Evolutionary conservation across 805 yeast species (phyloP), one percentile per base, ranked within the genome.

Genomic region (Yamadazyma phyllophila): DNA sequence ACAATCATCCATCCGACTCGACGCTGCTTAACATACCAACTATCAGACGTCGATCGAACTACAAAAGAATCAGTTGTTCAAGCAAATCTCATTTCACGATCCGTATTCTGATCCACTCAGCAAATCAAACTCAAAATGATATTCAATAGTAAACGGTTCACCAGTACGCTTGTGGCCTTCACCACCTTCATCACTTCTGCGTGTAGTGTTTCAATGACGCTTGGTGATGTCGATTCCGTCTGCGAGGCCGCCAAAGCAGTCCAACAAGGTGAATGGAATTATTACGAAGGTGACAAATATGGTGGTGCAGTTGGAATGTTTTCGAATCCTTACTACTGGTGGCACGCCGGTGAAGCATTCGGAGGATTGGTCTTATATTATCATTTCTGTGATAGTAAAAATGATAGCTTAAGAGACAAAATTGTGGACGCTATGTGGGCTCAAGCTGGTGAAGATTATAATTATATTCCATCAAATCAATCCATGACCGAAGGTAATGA

Each of bases 261-360:
- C 1, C 64, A 61, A 1, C 51, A 62, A 11, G 80, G 79, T 34
- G 63, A 68, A 46, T 61, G 69, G 65, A 71, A 74, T 57, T 75
- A 75, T 52, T 75, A 75, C 56, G 65, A 60, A 47, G 80, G 79
- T 14, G 47, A 51, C 33, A 27, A 53, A 27, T 54, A 62, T 45
- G 79, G 78, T 12, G 80, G 80, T 26, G 61, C 70, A 8, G 67
- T 74, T 8, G 80, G 80, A 1, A 70, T 70, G 74, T 73, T 75
- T 52, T 47, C 60, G 4, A 41, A 63, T 11, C 78, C 77, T 2
- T 69, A 75, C 63, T 75, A 74, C 60, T 75, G 80, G 80, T 75
- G 80, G 80, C 65, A 74, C 49, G 77, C 78, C 20, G 78, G 78
- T 17, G 77, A 72, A 55, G 77, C 76, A 4, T 75, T 74, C 64